Evolutionary conservation across 2,329 filamentous ascomycete genomes (phyloP).

Genomic region (Cladosporium sphaerospermum): DNA sequence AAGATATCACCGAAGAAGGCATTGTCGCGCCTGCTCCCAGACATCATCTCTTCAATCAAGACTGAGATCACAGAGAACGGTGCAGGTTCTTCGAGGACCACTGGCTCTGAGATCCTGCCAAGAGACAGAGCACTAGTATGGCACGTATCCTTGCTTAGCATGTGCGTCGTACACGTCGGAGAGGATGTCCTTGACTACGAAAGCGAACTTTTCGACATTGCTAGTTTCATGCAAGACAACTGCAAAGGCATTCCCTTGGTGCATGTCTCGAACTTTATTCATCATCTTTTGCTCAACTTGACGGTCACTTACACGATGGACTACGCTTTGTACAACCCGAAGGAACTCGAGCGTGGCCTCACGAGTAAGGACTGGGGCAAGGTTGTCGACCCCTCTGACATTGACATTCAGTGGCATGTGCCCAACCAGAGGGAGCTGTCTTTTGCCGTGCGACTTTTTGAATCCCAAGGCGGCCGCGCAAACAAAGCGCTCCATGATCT

Average conservation of each 20-base stretch:
- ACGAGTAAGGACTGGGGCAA: conserved; percentile 79
- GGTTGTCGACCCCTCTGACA: conserved; percentile 62
- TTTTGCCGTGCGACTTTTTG: conserved; percentile 85
- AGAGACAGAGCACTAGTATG: conserved; percentile 89
- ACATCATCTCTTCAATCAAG: conserved; percentile 83
- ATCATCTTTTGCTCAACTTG: conserved; percentile 88
- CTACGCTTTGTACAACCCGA: conserved; percentile 78
- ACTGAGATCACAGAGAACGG: conserved; percentile 97
- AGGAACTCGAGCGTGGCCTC: conserved; percentile 63
- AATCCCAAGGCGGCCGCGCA: conserved; percentile 72
- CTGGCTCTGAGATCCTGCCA: conserved; percentile 85
- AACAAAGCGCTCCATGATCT: conserved; percentile 68
- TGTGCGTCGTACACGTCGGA: conserved; percentile 96
- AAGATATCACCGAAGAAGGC: conserved; percentile 94
- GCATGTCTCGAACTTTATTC: conserved; percentile 94
- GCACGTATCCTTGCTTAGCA: conserved; percentile 94
- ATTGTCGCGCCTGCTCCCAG: conserved; percentile 81
- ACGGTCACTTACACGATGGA: conserved; percentile 93
- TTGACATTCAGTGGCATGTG: conserved; percentile 88
- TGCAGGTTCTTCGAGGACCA: conserved; percentile 88
- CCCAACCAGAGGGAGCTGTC: conserved; percentile 72
- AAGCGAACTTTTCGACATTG: conserved; percentile 82
- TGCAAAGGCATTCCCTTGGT: conserved; percentile 91
- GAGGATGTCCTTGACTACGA: conserved; percentile 84
- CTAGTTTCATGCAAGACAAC: conserved; percentile 91